Evolutionary conservation across 116 monocot species (phyloP).

Genomic region (Posidonia oceanica): DNA sequence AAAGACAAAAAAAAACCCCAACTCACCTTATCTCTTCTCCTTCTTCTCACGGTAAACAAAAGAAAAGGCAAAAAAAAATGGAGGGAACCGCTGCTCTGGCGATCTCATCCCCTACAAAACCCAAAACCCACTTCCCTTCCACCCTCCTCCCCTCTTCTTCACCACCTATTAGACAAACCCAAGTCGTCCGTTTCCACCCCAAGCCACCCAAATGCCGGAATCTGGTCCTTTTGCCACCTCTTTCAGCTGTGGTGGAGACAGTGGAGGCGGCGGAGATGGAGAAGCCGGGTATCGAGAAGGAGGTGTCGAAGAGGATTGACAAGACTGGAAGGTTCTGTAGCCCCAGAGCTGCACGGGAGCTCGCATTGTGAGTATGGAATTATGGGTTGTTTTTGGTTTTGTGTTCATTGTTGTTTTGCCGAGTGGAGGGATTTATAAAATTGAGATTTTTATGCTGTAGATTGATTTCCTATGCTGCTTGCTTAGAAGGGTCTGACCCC

Average conservation of each 20-base stretch:
- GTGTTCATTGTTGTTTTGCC: background rate
- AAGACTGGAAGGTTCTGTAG: slow-evolving; percentile 74
- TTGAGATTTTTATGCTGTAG: slow-evolving; percentile 23
- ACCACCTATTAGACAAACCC: slow-evolving; percentile 9
- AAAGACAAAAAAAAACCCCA: too few relatives aligned
- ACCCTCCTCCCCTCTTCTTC: slow-evolving; percentile 15
- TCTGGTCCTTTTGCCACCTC: slow-evolving; percentile 7
- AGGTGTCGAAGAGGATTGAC: slow-evolving; percentile 30
- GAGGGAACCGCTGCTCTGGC: slow-evolving; percentile 6
- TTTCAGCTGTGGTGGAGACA: slow-evolving; percentile 31
- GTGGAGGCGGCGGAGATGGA: slow-evolving; percentile 24
- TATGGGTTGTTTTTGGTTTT: background rate
- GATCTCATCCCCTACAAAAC: slow-evolving; percentile 27
- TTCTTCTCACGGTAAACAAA: background rate
- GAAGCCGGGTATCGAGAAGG: slow-evolving; percentile 3
- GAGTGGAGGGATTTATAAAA: background rate
- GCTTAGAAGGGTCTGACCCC: slow-evolving; percentile 89
- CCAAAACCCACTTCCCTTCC: slow-evolving; percentile 29
- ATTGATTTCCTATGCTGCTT: slow-evolving; percentile 81
- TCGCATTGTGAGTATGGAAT: slow-evolving; percentile 66
- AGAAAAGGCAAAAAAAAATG: background rate
- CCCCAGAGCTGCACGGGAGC: slow-evolving; percentile 88
- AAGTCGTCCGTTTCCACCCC: slow-evolving; percentile 10
- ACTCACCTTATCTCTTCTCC: background rate
- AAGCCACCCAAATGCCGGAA: slow-evolving; percentile 12